phyloP scores from a whole-genome alignment of 352 stramenopile genomes.

The Globisporangium canariense region DNA sequence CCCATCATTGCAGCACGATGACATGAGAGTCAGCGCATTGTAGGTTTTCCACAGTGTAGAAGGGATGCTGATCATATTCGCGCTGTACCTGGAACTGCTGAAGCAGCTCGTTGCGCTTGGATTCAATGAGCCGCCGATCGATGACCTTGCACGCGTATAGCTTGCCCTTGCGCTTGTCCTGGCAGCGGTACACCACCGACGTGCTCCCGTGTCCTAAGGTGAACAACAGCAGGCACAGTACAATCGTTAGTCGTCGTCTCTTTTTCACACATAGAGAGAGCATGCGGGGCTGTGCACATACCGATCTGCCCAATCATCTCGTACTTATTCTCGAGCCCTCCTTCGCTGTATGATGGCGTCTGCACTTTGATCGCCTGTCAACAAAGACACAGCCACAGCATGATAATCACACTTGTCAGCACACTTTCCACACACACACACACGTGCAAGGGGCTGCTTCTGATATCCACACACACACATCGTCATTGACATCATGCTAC shows the following conservation, averaged over 20 bases:
- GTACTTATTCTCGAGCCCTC: constrained; percentile 80
- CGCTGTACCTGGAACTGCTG: constrained; percentile 85
- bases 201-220: constrained; percentile 73
- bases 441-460: background rate
- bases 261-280: background rate
- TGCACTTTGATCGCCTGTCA: constrained; percentile 68
- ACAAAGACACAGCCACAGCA: background rate
- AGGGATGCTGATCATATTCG: background rate
- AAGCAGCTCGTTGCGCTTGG: constrained; percentile 76
- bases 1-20: background rate
- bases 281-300: constrained; percentile 23
- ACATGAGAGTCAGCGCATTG: background rate
- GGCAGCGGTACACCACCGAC: constrained; percentile 82
- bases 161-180: constrained; percentile 50
- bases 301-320: constrained; percentile 80
- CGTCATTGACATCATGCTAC: background rate
- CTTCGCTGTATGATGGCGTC: constrained; percentile 61
- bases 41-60: background rate
- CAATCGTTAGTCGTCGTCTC: background rate
- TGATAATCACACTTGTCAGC: background rate
- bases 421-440: background rate
- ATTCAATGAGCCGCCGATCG: constrained; percentile 67
- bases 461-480: background rate
- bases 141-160: constrained; percentile 87
- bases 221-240: background rate